phyloP scores from a whole-genome alignment of 192 early-diverging fungal species.

The Entomortierella chlamydospora region DNA sequence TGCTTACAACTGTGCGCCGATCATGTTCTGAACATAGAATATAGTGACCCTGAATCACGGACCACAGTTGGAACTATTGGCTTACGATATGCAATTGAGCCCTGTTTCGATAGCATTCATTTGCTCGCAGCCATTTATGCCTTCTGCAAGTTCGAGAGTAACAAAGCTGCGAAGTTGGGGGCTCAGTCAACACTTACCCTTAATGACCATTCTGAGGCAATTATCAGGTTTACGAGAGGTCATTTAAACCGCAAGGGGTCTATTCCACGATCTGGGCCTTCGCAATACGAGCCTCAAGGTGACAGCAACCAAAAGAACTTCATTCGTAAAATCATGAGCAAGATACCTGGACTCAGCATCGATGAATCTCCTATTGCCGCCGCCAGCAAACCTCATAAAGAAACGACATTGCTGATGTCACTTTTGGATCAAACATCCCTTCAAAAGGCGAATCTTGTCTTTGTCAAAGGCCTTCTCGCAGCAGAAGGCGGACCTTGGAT shows the following conservation, averaged over 20 bases:
- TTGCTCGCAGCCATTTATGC: slow-evolving; percentile 27
- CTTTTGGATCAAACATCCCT: slow-evolving; percentile 18
- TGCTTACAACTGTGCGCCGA: no score
- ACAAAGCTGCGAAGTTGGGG: slow-evolving; percentile 1
- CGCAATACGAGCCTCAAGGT: neutral
- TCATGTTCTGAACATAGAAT: no score
- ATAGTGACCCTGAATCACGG: no score
- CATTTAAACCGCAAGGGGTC: slow-evolving; percentile 42
- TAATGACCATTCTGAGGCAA: slow-evolving; percentile 34
- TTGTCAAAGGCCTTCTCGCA: slow-evolving; percentile 37
- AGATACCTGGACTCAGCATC: no score
- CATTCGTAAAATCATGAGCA: no score
- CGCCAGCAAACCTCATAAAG: no score
- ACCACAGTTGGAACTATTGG: slow-evolving; percentile 1
- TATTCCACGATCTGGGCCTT: neutral
- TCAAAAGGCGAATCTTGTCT: slow-evolving; percentile 15
- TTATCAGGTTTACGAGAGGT: slow-evolving; percentile 31
- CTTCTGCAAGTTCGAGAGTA: slow-evolving; percentile 13
- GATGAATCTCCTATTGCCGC: no score
- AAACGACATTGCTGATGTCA: slow-evolving; percentile 23
- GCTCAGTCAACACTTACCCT: slow-evolving; percentile 5
- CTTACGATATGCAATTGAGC: slow-evolving; percentile 9
- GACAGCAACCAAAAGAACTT: neutral
- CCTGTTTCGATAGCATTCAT: slow-evolving; percentile 34
- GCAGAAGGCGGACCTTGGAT: slow-evolving; percentile 28